A percentile compares a stretch with the other conserved stretches of the same genome.
These are phyloP conservation scores for Ramichloridium luteum DNA, from an alignment of 2,329 filamentous ascomycete genomes.

Conservation along the genomic window DNA sequence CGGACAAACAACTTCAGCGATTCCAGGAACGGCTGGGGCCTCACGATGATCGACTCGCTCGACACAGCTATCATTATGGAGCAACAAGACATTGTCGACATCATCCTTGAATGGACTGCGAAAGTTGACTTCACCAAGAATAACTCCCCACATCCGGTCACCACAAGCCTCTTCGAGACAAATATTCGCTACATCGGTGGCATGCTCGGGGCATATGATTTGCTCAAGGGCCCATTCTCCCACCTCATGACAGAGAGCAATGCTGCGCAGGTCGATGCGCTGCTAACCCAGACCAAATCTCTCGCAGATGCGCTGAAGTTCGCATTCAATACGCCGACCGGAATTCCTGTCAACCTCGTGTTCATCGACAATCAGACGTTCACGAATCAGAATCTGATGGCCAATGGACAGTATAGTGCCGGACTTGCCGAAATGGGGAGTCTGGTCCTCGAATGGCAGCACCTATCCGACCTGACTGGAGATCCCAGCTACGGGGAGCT, in stretches of 20 bases:
- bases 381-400: no score
- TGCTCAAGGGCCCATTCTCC: conserved; percentile 54
- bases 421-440: conserved; percentile 67
- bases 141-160: conserved; percentile 6
- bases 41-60: conserved; percentile 68
- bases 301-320: conserved; percentile 64
- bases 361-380: conserved; percentile 38
- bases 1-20: conserved; percentile 53
- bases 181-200: conserved; percentile 81
- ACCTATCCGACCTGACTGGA: conserved; percentile 61
- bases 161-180: conserved; percentile 65
- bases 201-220: conserved; percentile 62
- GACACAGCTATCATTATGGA: conserved; percentile 70
- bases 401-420: no score
- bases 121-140: conserved; percentile 57
- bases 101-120: conserved; percentile 59
- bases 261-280: conserved; percentile 43
- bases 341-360: conserved; percentile 60
- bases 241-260: conserved; percentile 24
- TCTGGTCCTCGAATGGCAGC: conserved; percentile 73
- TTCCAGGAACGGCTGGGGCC: conserved; percentile 73
- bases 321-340: conserved; percentile 64
- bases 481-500: conserved; percentile 54
- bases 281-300: conserved; percentile 54
- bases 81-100: conserved; percentile 51